Base-by-base conservation (phyloP, 208 protist species). In the Herpetomonas samuelpessoai region DNA sequence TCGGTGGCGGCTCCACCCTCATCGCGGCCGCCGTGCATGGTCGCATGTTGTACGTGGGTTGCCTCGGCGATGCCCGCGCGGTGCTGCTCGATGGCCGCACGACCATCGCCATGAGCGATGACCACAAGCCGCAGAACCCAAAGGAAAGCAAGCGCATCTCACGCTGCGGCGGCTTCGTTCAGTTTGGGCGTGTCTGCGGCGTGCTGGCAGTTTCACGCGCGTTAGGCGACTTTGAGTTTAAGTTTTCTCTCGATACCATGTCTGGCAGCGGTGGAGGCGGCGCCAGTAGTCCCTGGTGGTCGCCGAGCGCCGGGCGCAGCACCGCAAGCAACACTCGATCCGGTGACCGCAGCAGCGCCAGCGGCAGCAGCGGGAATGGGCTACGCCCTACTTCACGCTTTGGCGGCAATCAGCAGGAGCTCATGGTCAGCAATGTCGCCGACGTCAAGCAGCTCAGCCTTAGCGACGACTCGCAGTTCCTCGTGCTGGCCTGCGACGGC, bases 181-280 rank as follows among this genome's bases (percentile, higher is more conserved):
- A 95, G 70, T 89, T 94, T 76, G 90, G 91, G 24, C 82, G 94
- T n/a, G 92, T 98, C 2, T 93, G 90, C 65, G 94, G 94, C 19
- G 76, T 87, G 24, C 68, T 98, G 2, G 94, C 91, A 9, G 87
- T 98, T 30, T 92, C 81, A 30, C 80, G 94, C 41, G 90, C 92
- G 1, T 69, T 98, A 39, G 94, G 94, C 7, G 94, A 98, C 73
- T 95, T 90, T 41, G 77, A 88, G 57, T 97, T 96, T 59, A 98
- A 97, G 68, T 76, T 79, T 39, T 76, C 81, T 68, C 56, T 62
- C 39, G 63, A 72, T 44, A 35, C 59, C 50, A 71, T 52, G 45
- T 51, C 52, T 39, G 48, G 41, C 38, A 63, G 53, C 52, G 28
- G 58, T 61, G 35, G 79, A 74, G 47, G 63, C 62, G 16, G 71